These are phyloP conservation scores for Mytilinidion resinicola DNA, from an alignment of 495 filamentous ascomycete genomes.

Conservation along the genomic window DNA sequence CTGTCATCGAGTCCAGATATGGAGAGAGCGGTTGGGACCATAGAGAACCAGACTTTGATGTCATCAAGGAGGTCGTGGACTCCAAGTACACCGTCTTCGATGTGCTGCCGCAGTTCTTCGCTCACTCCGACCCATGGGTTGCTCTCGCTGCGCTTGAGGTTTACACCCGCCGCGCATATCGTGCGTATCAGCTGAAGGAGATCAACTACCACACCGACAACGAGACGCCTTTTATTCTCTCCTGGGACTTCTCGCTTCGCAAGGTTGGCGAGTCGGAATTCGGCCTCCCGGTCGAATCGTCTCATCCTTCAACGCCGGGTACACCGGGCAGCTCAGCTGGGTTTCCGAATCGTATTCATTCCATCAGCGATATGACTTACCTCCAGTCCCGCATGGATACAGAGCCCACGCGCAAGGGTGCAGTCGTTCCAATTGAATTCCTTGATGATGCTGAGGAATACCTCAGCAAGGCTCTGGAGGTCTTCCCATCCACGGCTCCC, in stretches of 20 bases:
- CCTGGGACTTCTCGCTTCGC: conserved; percentile 92
- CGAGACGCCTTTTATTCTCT: conserved; percentile 74
- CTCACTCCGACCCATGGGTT: conserved; percentile 89
- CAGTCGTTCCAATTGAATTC: conserved; percentile 86
- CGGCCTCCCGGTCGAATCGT: conserved; percentile 66
- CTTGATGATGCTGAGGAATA: conserved; percentile 89
- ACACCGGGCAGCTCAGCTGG: conserved; percentile 50
- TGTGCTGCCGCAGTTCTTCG: conserved; percentile 89
- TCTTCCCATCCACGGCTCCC: conserved; percentile 54
- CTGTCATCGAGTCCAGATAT: conserved; percentile 93
- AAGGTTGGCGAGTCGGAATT: conserved; percentile 89
- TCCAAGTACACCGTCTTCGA: conserved; percentile 98
- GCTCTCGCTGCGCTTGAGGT: conserved; percentile 90
- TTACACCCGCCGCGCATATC: conserved; percentile 92
- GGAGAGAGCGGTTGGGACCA: conserved; percentile 98
- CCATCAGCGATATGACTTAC: conserved; percentile 95
- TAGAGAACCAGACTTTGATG: conserved; percentile 75
- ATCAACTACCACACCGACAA: conserved; percentile 76
- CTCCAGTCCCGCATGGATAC: conserved; percentile 57
- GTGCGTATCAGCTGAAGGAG: conserved; percentile 82
- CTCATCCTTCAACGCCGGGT: conserved; percentile 73
- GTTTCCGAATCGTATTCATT: conserved; percentile 68
- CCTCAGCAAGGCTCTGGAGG: conserved; percentile 72
- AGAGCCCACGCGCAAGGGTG: conserved; percentile 85
- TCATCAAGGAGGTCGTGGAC: conserved; percentile 95